These are phyloP conservation scores for Leccinum barrowsii DNA, from an alignment of 768 basidiomycete species.

Conservation along the genomic window DNA sequence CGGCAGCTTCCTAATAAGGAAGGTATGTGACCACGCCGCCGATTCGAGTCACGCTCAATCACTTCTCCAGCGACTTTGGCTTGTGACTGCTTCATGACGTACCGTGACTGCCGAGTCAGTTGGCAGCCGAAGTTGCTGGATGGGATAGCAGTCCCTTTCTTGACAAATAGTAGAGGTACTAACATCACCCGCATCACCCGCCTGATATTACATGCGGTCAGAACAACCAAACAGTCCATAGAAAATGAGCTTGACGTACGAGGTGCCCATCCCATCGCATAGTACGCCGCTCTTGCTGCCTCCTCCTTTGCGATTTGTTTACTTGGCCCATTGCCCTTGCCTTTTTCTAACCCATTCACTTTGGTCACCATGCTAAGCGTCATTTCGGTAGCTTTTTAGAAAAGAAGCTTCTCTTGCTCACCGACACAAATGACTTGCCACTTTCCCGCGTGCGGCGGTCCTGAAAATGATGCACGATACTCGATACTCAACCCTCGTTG, in stretches of 20 bases:
- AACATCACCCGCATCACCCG: constrained; percentile 13
- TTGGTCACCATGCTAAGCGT: constrained; percentile 6
- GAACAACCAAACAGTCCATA: neutral
- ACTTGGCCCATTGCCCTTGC: constrained; percentile 58
- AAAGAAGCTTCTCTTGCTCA: constrained; percentile 34
- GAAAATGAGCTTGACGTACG: constrained; percentile 26
- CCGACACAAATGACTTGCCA: constrained; percentile 71
- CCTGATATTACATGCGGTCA: constrained; percentile 8
- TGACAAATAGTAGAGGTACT: neutral
- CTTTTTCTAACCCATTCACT: constrained; percentile 73
- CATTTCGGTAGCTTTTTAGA: neutral
- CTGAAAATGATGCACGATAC: constrained; percentile 57
- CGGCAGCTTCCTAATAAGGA: neutral
- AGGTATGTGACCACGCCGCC: neutral
- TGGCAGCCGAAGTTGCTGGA: neutral
- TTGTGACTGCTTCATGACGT: neutral
- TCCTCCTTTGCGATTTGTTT: constrained; percentile 80
- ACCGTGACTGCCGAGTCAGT: neutral
- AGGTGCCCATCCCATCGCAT: constrained; percentile 71
- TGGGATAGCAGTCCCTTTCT: constrained; percentile 2
- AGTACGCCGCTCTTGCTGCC: constrained; percentile 68
- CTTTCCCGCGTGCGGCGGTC: constrained; percentile 63
- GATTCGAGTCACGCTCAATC: neutral
- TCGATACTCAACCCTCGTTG: constrained; percentile 62
- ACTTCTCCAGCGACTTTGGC: neutral